These are phyloP conservation scores for Boletus rubescentipes DNA, from an alignment of 768 basidiomycete species.

Conservation along the genomic window DNA sequence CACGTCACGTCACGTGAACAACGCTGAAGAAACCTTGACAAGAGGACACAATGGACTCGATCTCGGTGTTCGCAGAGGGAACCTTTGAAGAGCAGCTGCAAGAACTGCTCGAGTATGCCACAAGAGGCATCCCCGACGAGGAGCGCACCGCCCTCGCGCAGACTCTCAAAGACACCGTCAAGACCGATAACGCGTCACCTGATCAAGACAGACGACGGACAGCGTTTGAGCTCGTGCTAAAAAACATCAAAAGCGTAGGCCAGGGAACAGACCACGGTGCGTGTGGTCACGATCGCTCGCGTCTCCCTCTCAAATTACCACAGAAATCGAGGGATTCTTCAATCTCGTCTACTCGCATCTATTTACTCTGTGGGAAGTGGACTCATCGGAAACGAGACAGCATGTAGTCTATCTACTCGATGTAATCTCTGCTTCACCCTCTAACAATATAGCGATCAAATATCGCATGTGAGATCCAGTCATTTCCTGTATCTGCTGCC, in stretches of 20 bases:
- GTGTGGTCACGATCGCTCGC: slow-evolving; percentile 16
- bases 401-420: slow-evolving; percentile 50
- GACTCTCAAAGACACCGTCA: slow-evolving; percentile 63
- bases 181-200: slow-evolving; percentile 51
- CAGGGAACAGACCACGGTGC: slow-evolving; percentile 77
- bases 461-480: slow-evolving; percentile 61
- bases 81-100: slow-evolving; percentile 85
- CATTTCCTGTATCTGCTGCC: neutral
- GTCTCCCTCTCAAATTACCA: slow-evolving; percentile 4
- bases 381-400: slow-evolving; percentile 54
- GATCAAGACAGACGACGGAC: slow-evolving; percentile 52
- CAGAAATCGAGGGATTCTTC: slow-evolving; percentile 88
- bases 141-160: slow-evolving; percentile 60
- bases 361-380: slow-evolving; percentile 54
- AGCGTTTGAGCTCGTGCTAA: slow-evolving; percentile 59
- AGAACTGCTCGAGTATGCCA: slow-evolving; percentile 75
- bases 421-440: slow-evolving; percentile 53
- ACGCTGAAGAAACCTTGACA: too few relatives aligned
- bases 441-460: slow-evolving; percentile 57
- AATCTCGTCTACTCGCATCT: slow-evolving; percentile 78
- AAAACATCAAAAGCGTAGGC: slow-evolving; percentile 65
- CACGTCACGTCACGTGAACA: too few relatives aligned
- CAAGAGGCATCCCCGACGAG: slow-evolving; percentile 64
- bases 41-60: slow-evolving; percentile 42
- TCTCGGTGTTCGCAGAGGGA: slow-evolving; percentile 85